Percentiles rank a stretch among this genome's conserved stretches.
phyloP scores from a whole-genome alignment of 345 rosid genomes.

The Murraya koenigii region DNA sequence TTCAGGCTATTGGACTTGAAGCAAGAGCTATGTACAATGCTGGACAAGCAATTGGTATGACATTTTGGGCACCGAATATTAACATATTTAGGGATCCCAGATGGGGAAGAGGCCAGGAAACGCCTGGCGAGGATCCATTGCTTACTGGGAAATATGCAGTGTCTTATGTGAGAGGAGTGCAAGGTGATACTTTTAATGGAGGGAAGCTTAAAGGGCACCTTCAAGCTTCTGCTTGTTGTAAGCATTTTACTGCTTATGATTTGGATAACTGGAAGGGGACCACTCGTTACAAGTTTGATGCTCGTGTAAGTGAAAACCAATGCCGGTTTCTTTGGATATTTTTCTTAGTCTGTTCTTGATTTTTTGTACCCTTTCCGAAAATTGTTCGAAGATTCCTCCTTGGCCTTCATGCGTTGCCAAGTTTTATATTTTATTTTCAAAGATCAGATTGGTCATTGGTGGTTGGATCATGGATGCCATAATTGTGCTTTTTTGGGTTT shows the following conservation, averaged over 20 bases:
- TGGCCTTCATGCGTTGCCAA: background rate
- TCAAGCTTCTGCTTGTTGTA: constrained; percentile 81
- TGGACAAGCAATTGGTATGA: constrained; percentile 67
- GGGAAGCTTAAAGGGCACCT: constrained; percentile 40
- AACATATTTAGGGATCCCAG: constrained; percentile 89
- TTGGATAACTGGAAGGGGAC: constrained; percentile 79
- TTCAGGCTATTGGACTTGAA: constrained; percentile 57
- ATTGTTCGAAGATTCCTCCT: constrained; percentile 14
- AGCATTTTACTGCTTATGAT: constrained; percentile 93
- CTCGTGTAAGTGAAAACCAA: constrained; percentile 43
- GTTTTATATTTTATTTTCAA: background rate
- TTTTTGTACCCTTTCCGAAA: background rate
- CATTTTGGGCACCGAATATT: constrained; percentile 82
- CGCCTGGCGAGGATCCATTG: constrained; percentile 85
- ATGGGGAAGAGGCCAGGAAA: constrained; percentile 95
- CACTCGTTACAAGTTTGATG: constrained; percentile 71
- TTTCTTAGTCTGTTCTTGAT: background rate
- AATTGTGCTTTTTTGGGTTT: background rate
- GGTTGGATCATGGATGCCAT: background rate
- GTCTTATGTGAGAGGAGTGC: constrained; percentile 74
- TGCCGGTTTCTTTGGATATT: background rate
- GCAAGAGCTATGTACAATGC: constrained; percentile 67
- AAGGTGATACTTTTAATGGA: constrained; percentile 53
- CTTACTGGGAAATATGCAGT: constrained; percentile 61
- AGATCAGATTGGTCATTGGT: background rate